Evolutionary conservation across 1,284 basidiomycete species (phyloP).

Genomic region (Jaminaea rosea): DNA sequence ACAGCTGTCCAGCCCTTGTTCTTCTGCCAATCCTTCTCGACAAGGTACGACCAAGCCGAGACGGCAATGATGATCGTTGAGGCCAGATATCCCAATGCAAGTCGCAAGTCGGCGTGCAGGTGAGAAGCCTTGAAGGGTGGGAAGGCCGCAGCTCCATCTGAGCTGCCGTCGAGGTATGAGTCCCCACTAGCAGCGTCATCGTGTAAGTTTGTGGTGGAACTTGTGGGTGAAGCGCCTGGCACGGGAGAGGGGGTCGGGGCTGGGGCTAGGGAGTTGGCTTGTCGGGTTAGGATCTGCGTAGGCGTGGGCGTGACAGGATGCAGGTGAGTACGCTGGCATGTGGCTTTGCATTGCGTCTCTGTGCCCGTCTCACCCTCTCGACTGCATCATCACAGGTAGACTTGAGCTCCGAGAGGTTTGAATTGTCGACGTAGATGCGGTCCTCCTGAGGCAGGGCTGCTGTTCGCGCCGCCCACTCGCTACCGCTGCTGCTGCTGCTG

Average conservation of each 20-base stretch:
- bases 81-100: conserved; percentile 26
- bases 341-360: background rate
- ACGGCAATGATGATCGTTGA: conserved; percentile 39
- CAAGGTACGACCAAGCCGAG: conserved; percentile 30
- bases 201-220: too few relatives aligned
- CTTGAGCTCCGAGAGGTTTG: conserved; percentile 35
- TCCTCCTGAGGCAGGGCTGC: conserved; percentile 8
- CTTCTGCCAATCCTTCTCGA: conserved; percentile 40
- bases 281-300: conserved; percentile 13
- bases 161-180: too few relatives aligned
- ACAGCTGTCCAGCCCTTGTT: conserved; percentile 27
- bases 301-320: background rate
- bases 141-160: conserved; percentile 6
- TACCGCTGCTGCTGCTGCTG: conserved; percentile 3
- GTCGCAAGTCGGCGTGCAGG: conserved; percentile 28
- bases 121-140: conserved; percentile 36
- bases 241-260: background rate
- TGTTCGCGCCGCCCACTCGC: background rate
- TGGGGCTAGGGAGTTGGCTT: conserved; percentile 3
- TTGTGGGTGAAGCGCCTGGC: conserved; percentile 4
- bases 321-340: background rate
- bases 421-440: conserved; percentile 32
- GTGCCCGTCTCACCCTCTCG: conserved; percentile 16
- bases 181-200: too few relatives aligned
- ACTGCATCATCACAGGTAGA: conserved; percentile 39